Base-by-base conservation (phyloP, 2,329 filamentous ascomycete genomes). In the Verticillium zaregamsianum region DNA sequence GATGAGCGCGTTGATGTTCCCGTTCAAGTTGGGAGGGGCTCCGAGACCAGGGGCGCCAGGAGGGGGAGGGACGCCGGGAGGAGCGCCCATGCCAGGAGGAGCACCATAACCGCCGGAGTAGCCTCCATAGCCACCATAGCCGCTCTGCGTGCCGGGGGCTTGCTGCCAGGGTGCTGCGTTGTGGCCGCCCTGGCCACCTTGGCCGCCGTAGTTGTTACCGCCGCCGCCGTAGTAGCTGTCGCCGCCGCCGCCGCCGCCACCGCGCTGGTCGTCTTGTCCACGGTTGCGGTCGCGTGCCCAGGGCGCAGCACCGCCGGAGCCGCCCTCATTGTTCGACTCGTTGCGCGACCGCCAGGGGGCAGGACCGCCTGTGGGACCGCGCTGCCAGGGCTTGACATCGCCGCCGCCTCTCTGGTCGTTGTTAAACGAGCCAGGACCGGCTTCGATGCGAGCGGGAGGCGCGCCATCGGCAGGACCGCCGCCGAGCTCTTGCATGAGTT, bases 401-500 rank as follows among this genome's bases (percentile, higher is more conserved):
- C 80, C 87, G 66, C 80, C 80, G 66, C 79, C 69, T 60, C 74
- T 73, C 62, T 76, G 76, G 61, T 71, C 75, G 64, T 75, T 86
- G 76, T 85, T 84, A 66, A 84, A 86, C 39, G 81, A 82, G 61
- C 86, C 86, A 62, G 92, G 90, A 14, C 91, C 92, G 65, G 90
- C 92, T 78, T 96, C 95, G 71, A 99, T 97, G 66, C 91, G 91
- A 67, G 89, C 89, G 68, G 89, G 90, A 40, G 90, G 85, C 60
- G 80, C 83, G 61, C 80, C 80, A 59, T 80, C 77, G 60, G 85
- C 82, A 63, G 88, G 84, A 64, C 89, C 90, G 66, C 92, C 92
- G 65, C 90, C 92, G 68, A 98, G 86, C 82, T 98, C 95, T 86
- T 96, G 90, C 93, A 99, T 97, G 72, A 99, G 92, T 88, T 94